These are phyloP conservation scores for Coemansia sp. DNA, from an alignment of 192 early-diverging fungal genomes.

Conservation along the genomic window DNA sequence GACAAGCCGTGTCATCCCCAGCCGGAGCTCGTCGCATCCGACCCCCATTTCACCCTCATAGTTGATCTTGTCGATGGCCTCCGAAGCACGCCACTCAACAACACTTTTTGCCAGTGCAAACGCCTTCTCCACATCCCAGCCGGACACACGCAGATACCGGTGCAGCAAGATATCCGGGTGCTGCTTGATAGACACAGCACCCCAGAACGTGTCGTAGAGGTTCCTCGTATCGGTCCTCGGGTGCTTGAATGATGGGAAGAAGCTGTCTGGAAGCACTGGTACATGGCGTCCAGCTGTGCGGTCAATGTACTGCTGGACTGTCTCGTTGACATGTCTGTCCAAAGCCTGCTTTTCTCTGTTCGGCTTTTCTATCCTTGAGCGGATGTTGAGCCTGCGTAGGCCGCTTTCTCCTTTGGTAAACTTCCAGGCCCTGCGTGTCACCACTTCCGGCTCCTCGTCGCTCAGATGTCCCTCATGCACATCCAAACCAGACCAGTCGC, in stretches of 20 bases:
- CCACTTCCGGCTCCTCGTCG: conserved; percentile 17
- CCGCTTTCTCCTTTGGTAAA: conserved; percentile 37
- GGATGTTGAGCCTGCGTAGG: conserved; percentile 18
- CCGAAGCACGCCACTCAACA: conserved; percentile 35
- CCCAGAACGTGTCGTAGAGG: conserved; percentile 38
- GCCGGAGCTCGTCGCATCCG: conserved; percentile 34
- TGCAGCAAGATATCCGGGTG: conserved; percentile 49
- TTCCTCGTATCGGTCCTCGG: conserved; percentile 26
- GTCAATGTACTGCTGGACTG: conserved; percentile 36
- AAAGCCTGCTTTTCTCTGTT: conserved; percentile 19
- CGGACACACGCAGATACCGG: conserved; percentile 20
- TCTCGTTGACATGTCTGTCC: conserved; percentile 43
- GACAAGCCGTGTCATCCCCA: conserved; percentile 29
- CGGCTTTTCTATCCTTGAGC: conserved; percentile 12
- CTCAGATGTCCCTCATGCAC: conserved; percentile 4
- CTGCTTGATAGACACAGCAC: conserved; percentile 19
- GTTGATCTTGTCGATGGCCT: conserved; percentile 35
- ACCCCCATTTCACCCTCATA: conserved; percentile 27
- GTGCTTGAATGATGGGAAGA: conserved; percentile 37
- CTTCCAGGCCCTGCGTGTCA: conserved; percentile 35
- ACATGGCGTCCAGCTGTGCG: conserved; percentile 24
- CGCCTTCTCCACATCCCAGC: conserved; percentile 41
- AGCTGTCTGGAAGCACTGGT: conserved; percentile 25
- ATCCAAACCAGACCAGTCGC: conserved; percentile 36
- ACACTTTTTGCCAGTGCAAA: conserved; percentile 21